phyloP scores from a whole-genome alignment of 208 protist genomes.

The Spironucleus salmonicida region DNA sequence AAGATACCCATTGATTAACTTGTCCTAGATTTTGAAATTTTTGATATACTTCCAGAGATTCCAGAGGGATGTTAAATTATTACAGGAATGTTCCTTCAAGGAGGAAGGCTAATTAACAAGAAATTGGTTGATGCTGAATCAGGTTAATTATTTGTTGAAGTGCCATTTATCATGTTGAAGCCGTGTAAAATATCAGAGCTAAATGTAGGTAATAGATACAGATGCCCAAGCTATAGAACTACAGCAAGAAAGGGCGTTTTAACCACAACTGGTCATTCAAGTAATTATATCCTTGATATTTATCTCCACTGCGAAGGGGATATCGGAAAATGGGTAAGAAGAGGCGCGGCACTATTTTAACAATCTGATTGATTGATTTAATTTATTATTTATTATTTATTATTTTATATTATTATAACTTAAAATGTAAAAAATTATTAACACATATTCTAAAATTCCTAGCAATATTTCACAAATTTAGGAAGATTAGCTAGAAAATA shows the following conservation, averaged over 20 bases:
- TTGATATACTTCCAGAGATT: background rate
- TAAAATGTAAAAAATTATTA: no score
- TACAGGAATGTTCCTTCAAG: constrained; percentile 6
- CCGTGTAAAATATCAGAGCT: background rate
- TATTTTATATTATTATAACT: no score
- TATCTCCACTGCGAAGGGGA: background rate
- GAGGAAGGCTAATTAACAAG: background rate
- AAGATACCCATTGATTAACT: constrained; percentile 22
- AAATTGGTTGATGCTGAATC: background rate
- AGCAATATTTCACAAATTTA: no score
- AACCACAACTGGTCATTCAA: constrained; percentile 18
- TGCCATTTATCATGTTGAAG: background rate
- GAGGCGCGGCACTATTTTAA: constrained; percentile 10
- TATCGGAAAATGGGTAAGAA: background rate
- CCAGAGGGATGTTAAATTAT: background rate
- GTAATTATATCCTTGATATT: constrained; percentile 22
- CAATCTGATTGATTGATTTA: background rate
- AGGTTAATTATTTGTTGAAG: background rate
- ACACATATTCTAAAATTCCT: no score
- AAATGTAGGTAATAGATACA: background rate
- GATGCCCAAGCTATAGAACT: constrained; percentile 18
- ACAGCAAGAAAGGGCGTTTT: constrained; percentile 5
- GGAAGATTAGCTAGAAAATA: no score
- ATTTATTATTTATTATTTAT: no score
- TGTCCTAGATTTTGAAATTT: background rate